Percentiles rank a stretch among this genome's conserved stretches.
phyloP scores from a whole-genome alignment of 2,329 filamentous ascomycete genomes.

The Trichophyton rubrum region DNA sequence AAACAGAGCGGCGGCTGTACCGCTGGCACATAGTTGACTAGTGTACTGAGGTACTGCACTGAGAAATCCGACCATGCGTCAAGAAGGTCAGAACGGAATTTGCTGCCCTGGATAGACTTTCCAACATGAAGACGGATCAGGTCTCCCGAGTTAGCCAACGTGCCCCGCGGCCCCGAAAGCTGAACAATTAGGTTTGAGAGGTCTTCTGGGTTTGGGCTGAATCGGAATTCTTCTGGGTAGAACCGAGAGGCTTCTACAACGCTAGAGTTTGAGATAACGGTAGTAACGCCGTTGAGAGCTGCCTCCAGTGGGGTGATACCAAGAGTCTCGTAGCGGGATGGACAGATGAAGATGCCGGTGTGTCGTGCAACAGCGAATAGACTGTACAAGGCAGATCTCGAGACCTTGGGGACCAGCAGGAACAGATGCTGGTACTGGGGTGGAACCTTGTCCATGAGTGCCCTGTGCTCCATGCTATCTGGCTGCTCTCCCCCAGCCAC shows the following conservation, averaged over 20 bases:
- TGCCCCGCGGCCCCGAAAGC: not conserved
- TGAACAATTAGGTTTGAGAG: not conserved
- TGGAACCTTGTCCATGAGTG: not conserved
- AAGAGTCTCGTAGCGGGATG: conserved; percentile 3
- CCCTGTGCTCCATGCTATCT: not conserved
- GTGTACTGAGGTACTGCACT: not conserved
- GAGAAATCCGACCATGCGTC: not conserved
- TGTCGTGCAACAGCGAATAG: not conserved
- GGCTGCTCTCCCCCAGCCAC: not conserved
- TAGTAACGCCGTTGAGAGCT: not conserved
- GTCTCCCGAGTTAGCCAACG: not conserved
- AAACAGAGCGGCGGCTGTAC: not conserved
- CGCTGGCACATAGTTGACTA: not conserved
- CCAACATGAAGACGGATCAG: not conserved
- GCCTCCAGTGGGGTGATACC: not conserved
- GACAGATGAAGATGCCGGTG: not conserved
- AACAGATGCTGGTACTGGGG: not conserved
- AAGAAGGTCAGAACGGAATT: not conserved
- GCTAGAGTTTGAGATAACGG: not conserved
- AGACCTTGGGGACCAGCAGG: not conserved
- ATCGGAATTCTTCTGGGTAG: not conserved
- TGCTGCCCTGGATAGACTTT: conserved; percentile 1
- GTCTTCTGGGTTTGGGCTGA: not conserved
- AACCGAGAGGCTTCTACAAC: not conserved
- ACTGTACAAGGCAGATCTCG: not conserved